Evolutionary conservation across 2,329 filamentous ascomycete genomes (phyloP), one percentile per base, ranked within the genome.

Genomic region (Scopulariopsis brevicaulis): DNA sequence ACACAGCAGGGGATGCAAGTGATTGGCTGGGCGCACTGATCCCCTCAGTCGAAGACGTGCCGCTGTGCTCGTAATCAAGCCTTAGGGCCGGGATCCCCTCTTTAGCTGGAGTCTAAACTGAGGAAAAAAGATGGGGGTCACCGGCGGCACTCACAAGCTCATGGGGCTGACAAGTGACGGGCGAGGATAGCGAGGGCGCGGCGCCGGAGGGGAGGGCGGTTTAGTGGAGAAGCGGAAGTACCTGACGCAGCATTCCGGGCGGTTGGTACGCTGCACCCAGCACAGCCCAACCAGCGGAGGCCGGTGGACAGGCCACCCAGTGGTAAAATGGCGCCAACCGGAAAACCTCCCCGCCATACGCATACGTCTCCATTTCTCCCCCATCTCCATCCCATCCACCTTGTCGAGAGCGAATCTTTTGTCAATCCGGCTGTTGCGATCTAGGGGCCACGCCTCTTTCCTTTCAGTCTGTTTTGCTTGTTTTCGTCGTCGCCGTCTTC

Each of bases 391-490:
- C 62, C 58, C 28, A 52, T 59, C 55, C 59, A 59, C 50, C 37
- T 57, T 56, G 56, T 59, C 56, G 50, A 56, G 48, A 56, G 51
- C 22, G 34, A 59, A 59, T 55, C 51, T 60, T 57, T 52, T 54
- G 56, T 60, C 56, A 60, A 59, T 61, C 56, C 58, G 59, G 60
- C 54, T 60, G 58, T 60, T 59, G 62, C 58, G 61, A 59, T 62
- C 57, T 59, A 60, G 61, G 60, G 61, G 58, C 60, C 40, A 46
- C 57, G 62, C 60, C 60, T 62, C 60, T 58, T 59, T 59, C 59
- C 54, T 58, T 60, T 59, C 57, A 58, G 60, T 61, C 61, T 56
- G 59, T 62, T 63, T 61, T 57, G 58, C 60, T 63, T 58, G 54
- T 55, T 59, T 55, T 55, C 53, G 20, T 40, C 48, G 52, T 59